Base-by-base conservation (phyloP, 208 protist species). In the Trypanosomatidae sp. region DNA sequence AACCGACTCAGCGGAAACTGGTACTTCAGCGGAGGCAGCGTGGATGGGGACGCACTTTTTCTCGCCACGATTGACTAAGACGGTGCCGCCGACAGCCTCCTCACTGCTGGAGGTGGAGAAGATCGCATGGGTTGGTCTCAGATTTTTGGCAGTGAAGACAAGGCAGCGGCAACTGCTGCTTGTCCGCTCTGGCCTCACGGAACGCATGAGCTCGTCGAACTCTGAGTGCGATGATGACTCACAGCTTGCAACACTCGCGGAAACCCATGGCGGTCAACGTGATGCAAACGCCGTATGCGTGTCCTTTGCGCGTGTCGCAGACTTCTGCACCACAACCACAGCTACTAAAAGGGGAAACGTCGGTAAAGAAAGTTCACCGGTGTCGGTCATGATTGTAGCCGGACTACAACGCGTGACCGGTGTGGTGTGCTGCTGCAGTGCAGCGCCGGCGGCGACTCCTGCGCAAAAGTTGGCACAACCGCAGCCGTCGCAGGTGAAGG, bases 101-200 rank as follows among this genome's bases (percentile, higher is more conserved):
- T 66, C 62, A 39, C 22, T 12, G 15, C 1, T 50, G 28, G 50
- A 50, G 30, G 66, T 69, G 28, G 49, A 80, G 25, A 43, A 66
- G 17, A 28, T 80, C 0, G 62, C 65, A 36, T 80, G 75, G 75
- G 69, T 80, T 0, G 69, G 75, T 2, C 17, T 71, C 5, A 25
- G 9, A 25, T 71, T 53, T 46, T 15, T 80, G 17, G 75, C 70
- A 15, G 28, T 80, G 7, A 80, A 80, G 47, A 80, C 69, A 8
- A 12, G 47, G n/a, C 53, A 70, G 49, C 62, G 75, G 0, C 69
- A 71, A 52, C 39, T 80, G 9, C 28, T 80, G 30, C 75, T 80
- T 19, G 53, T 80, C 44, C 52, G 36, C 17, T 68, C 75, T 6
- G 75, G 75, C 10, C 55, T 80, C 49, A 55, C 43, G 0, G 36